Evolutionary conservation across 2,329 filamentous ascomycete genomes (phyloP), one percentile per base, ranked within the genome.

Genomic region (Paraconiothyrium brasiliense): DNA sequence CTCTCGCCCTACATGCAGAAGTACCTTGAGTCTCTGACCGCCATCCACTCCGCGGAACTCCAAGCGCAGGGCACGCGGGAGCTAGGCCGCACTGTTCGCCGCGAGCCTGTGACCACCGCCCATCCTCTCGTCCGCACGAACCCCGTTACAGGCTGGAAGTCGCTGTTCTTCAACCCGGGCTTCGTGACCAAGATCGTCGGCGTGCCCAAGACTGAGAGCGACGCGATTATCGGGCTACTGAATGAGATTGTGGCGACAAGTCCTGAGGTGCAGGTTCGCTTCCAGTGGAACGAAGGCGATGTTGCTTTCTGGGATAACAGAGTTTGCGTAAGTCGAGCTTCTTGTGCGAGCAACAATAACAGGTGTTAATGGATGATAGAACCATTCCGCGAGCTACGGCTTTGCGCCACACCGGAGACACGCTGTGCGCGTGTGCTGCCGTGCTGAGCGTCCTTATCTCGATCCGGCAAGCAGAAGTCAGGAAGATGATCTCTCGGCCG

Each of bases 271-370:
- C 90, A 92, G 68, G 89, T 86, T 6, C 84, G 90, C 20, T 87
- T 90, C 70, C 83, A 85, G 66, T 90, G 89, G 89, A 82, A 84
- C 47, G 84, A 86, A 64, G 84, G 86, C 46, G 89, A 90, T 60
- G 86, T 92, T 1, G 88, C 88, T 0, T 84, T 91, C 60, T 91
- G 89, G 89, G 89, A 91, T 71, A 91, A 90, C 65, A 80, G 88
- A 20, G 78, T 84, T 41, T 83, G 81, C 49, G 84, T 87, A 65
- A 54, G 68, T 65, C 43, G 22, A 11, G 4, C 22, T 20, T 24
- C 22, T n/a, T 30, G 14, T 43, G 14, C 13, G 22, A 30, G 16
- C 2, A 20, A 13, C 44, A 4, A 11, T 14, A 8, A 43, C 11
- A 30, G 8, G 47, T 52, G 51, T 63, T 70, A 30, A 68, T 41